These are phyloP conservation scores for Neurospora discreta DNA, from an alignment of 495 filamentous ascomycete genomes.

Conservation along the genomic window DNA sequence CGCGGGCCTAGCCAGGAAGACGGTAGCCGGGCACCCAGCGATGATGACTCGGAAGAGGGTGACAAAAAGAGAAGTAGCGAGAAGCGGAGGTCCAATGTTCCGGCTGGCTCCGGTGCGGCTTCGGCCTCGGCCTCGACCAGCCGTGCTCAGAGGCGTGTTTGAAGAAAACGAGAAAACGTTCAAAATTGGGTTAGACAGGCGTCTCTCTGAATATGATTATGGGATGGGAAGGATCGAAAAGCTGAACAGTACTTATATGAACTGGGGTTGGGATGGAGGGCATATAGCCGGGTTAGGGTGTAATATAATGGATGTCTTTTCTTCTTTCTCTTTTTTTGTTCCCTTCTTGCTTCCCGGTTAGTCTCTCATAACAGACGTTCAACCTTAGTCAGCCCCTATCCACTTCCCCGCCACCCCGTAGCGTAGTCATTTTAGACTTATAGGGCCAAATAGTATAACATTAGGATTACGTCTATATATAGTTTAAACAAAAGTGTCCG, in stretches of 20 bases:
- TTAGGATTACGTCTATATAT: no score
- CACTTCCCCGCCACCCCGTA: no score
- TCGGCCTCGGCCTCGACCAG: neutral
- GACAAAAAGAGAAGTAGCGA: conserved; percentile 14
- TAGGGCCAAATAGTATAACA: no score
- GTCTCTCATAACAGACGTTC: no score
- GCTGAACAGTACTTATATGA: neutral
- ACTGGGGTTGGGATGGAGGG: neutral
- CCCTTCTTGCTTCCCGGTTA: neutral
- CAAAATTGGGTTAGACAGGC: neutral
- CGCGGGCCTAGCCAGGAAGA: conserved; percentile 22
- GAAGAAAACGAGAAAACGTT: neutral
- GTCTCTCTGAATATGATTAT: neutral
- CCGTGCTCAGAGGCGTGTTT: neutral
- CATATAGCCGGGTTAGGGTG: neutral
- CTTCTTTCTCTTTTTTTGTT: neutral
- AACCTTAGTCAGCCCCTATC: no score
- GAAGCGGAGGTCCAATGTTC: neutral
- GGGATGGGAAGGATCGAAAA: neutral
- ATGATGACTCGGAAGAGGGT: conserved; percentile 35
- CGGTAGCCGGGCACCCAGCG: conserved; percentile 28
- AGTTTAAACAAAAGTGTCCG: no score
- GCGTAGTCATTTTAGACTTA: no score
- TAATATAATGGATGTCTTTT: neutral
- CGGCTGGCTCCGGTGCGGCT: neutral